These are phyloP conservation scores for Penicillium samsonianum DNA, from an alignment of 495 filamentous ascomycete genomes.

Conservation along the genomic window DNA sequence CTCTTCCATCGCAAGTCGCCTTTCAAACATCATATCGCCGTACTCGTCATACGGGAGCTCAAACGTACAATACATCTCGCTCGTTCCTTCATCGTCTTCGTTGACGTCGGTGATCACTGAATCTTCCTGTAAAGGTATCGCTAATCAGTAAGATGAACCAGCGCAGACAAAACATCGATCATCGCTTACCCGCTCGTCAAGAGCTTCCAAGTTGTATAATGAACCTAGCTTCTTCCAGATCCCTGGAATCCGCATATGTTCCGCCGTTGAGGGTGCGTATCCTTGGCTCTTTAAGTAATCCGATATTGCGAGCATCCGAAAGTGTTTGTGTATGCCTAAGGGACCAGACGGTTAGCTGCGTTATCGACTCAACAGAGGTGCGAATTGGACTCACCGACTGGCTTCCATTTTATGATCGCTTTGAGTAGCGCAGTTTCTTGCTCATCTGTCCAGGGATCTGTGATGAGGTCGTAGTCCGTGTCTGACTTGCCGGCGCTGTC, in stretches of 20 bases:
- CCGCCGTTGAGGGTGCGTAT: constrained; percentile 62
- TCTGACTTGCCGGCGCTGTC: constrained; percentile 36
- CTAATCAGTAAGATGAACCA: constrained; percentile 10
- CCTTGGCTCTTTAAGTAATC: constrained; percentile 85
- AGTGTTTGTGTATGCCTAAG: constrained; percentile 94
- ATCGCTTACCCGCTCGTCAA: constrained; percentile 75
- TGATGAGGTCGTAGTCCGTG: constrained; percentile 48
- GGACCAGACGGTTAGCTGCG: not conserved
- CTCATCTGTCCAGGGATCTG: constrained; percentile 91
- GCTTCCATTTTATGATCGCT: constrained; percentile 87
- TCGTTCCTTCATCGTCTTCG: constrained; percentile 58
- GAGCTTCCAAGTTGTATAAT: constrained; percentile 83
- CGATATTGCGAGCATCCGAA: constrained; percentile 88
- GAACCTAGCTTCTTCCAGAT: constrained; percentile 87
- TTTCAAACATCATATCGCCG: constrained; percentile 70
- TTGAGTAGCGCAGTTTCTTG: constrained; percentile 92
- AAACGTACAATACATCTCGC: constrained; percentile 67
- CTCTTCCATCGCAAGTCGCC: constrained; percentile 60
- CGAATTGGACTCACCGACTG: constrained; percentile 65
- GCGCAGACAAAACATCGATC: not conserved
- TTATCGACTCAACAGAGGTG: not conserved
- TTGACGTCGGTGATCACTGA: constrained; percentile 55
- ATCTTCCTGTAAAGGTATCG: constrained; percentile 44
- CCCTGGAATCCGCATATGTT: constrained; percentile 82
- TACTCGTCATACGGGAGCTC: constrained; percentile 76